A percentile compares a stretch with the other conserved stretches of the same genome.
These are phyloP conservation scores for Exophiala viscosa DNA, from an alignment of 2,329 filamentous ascomycete species.

Conservation along the genomic window DNA sequence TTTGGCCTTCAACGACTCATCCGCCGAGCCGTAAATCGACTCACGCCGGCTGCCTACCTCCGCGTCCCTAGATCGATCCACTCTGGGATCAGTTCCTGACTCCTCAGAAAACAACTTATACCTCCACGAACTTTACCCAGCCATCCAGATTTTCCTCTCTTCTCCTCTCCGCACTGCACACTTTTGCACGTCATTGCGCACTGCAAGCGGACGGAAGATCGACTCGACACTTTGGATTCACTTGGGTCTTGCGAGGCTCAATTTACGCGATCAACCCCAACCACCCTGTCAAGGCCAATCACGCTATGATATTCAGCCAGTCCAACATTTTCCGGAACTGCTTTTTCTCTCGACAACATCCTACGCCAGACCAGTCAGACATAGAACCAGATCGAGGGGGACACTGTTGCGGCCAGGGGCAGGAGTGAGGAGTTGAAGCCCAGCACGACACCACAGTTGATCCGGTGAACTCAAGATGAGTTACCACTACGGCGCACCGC, in stretches of 20 bases:
- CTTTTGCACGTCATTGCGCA: slow-evolving; percentile 19
- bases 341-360: slow-evolving; percentile 22
- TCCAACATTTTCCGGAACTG: slow-evolving; percentile 24
- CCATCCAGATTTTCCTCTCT: slow-evolving; percentile 15
- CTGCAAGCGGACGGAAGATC: slow-evolving; percentile 10
- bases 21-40: slow-evolving; percentile 6
- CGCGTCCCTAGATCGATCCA: slow-evolving; percentile 13
- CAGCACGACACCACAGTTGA: slow-evolving; percentile 5
- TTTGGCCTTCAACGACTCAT: background rate
- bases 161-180: slow-evolving; percentile 15
- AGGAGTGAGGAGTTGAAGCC: slow-evolving; percentile 24
- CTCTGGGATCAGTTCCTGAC: slow-evolving; percentile 5
- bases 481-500: slow-evolving; percentile 28
- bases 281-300: slow-evolving; percentile 16
- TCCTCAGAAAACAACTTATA: slow-evolving; percentile 13
- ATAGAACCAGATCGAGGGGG: slow-evolving; percentile 28
- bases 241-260: slow-evolving; percentile 26
- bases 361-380: slow-evolving; percentile 19
- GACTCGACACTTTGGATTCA: slow-evolving; percentile 2
- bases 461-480: slow-evolving; percentile 22
- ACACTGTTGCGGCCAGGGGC: slow-evolving; percentile 21
- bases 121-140: slow-evolving; percentile 14
- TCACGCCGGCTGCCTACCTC: slow-evolving; percentile 18
- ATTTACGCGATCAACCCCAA: slow-evolving; percentile 17
- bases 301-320: slow-evolving; percentile 29